Conservation (phyloP, 148 eudicot species). For the Rhododendron ovatum region DNA sequence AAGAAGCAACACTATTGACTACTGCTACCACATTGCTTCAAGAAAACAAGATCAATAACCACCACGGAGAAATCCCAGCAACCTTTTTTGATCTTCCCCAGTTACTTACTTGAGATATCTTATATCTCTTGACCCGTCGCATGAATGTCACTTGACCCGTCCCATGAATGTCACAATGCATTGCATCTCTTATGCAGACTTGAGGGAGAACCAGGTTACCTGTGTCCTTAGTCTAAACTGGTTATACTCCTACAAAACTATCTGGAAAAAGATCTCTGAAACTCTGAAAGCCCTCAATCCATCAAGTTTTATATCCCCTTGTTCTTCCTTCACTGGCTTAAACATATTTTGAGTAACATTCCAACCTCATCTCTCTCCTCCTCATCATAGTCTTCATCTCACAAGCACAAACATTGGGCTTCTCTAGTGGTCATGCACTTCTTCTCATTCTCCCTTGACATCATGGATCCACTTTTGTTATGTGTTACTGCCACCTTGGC, state of each 20-base stretch:
- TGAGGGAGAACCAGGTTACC: neutral
- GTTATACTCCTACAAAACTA: neutral
- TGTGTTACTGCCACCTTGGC: neutral
- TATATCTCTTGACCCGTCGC: neutral
- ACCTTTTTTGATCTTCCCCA: neutral
- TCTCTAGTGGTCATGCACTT: neutral
- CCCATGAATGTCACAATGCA: neutral
- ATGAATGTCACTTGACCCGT: neutral
- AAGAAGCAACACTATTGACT: too few relatives aligned
- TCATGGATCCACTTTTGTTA: neutral
- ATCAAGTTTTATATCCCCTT: too few relatives aligned
- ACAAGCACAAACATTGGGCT: neutral
- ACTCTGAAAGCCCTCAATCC: neutral
- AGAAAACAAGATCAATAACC: too few relatives aligned
- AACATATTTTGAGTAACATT: neutral
- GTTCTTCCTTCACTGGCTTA: neutral
- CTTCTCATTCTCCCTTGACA: neutral
- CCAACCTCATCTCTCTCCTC: neutral
- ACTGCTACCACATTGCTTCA: too few relatives aligned
- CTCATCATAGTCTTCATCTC: neutral
- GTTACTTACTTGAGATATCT: neutral
- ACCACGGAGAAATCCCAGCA: too few relatives aligned
- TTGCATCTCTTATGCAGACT: neutral
- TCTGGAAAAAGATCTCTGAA: neutral
- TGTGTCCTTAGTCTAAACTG: neutral